Base-by-base conservation (phyloP, 192 early-diverging fungal species). In the Umbelopsis vinacea region DNA sequence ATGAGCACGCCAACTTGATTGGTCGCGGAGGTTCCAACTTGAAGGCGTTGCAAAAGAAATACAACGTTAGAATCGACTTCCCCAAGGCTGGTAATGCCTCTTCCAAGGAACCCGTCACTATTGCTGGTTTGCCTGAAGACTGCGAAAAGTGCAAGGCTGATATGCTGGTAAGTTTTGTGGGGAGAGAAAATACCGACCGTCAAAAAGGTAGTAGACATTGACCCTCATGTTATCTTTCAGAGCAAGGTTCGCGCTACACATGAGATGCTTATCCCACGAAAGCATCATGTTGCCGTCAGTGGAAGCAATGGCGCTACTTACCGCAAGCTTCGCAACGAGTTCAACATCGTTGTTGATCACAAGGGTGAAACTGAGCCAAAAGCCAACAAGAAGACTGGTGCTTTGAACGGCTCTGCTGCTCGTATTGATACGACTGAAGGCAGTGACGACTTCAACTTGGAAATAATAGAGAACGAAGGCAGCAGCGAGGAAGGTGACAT, bases 1-100 rank as follows among this genome's bases (percentile, higher is more conserved):
- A 87, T 14, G 84, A 95, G 53, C 94, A 96, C 74, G 86, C 90
- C 15, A 83, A 87, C 47, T 79, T 97, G 46, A 97, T 96, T 71
- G 96, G 96, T 14, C 88, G 90, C 43, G 86, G 84, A 52, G 95
- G 94, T 37, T 72, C 84, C 10, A 75, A 85, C 23, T 89, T 97
- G 69, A 88, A 88, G 73, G 83, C 88, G 45, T 81, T 96, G 67
- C 88, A 92, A 83, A 84, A 82, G 17, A 71, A 80, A 24, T 90
- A 89, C 76, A 81, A 82, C 15, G 90, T 92, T 46, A 85, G 86
- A 68, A 89, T 91, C 55, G 78, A 89, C 69, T 87, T 92, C 81
- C 86, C 87, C 24, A 82, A 83, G 63, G 63, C 67, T 47, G 26
- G 57, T 17, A 12, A 29, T 11, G 33, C 29, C 33, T 6, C 57